Evolutionary conservation across 257 asterid species (phyloP), one percentile per base, ranked within the genome.

Genomic region (Voacanga thouarsii): DNA sequence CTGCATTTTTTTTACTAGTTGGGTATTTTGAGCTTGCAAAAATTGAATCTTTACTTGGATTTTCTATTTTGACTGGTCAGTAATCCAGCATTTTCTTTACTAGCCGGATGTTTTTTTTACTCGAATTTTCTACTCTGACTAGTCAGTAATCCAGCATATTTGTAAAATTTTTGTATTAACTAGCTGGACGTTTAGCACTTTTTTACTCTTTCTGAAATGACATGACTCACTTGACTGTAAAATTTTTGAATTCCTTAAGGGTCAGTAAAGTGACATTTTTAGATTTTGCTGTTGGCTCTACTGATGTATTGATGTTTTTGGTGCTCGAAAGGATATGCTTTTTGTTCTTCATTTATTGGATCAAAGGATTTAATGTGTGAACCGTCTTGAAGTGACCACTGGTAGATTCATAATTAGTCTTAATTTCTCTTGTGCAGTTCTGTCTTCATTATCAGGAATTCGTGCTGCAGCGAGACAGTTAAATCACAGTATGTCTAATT

Each of bases 371-470:
- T 66, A 37, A 19, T 53, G 61, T 55, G 50, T 37, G 50, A 66
- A 66, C 39, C 73, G 41, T 44, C 53, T 68, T 19, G 15, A 21
- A 21, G 28, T 68, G 30, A 68, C 53, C 3, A n/a, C 51, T 68
- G 9, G 68, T 19, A 49, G 41, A 44, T 64, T 59, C 64, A 68
- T 71, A 64, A 77, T 64, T 72, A 74, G 49, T 64, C 70, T 76
- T 33, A 71, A 37, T 77, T 79, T 45, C 76, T 47, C 55, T 64
- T 56, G 61, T 82, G 82, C 89, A 87, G 90, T 87, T 85, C 75
- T 87, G 30, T 87, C 90, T 83, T 69, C 90, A 44, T 41, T 83
- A 66, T 87, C 89, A 6, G 90, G 90, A 75, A 81, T 87, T 75
- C 79, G 81, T 60, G 89, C 72, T 6, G 65, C 89, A 71, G 74